These are phyloP conservation scores for Quercus bicolor DNA, from an alignment of 306 rosid species.

Conservation along the genomic window DNA sequence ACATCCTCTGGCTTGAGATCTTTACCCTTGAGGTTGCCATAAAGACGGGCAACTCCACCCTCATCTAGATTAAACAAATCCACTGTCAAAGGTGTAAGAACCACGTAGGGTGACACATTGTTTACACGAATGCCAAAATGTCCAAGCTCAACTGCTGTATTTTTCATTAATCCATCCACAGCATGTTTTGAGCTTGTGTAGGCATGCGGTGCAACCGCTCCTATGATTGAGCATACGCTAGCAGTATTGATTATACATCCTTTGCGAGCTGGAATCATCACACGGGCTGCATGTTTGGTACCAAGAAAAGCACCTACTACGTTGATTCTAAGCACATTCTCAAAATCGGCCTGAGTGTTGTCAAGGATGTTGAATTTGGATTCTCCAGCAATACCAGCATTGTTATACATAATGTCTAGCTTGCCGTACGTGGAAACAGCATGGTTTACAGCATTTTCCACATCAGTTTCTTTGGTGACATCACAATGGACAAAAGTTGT, in stretches of 20 bases:
- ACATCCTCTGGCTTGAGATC: slow-evolving; percentile 27
- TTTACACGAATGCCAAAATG: slow-evolving; percentile 44
- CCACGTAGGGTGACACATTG: slow-evolving; percentile 34
- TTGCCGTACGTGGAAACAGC: slow-evolving; percentile 28
- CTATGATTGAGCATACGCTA: slow-evolving; percentile 21
- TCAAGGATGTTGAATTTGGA: no score
- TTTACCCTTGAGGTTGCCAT: slow-evolving; percentile 28
- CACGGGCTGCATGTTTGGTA: slow-evolving; percentile 33
- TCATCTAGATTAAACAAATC: slow-evolving; percentile 22
- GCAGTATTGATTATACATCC: slow-evolving; percentile 45
- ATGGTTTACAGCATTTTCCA: slow-evolving; percentile 17
- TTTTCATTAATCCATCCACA: slow-evolving; percentile 33
- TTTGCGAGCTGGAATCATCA: background rate
- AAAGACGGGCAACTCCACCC: background rate
- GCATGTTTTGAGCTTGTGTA: slow-evolving; percentile 46
- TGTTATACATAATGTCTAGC: slow-evolving; percentile 47
- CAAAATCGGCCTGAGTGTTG: slow-evolving; percentile 15
- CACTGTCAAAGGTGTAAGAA: slow-evolving; percentile 33
- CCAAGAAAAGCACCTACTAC: slow-evolving; percentile 36
- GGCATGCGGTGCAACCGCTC: slow-evolving; percentile 34
- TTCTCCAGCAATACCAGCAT: no score
- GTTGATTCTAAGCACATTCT: slow-evolving; percentile 35
- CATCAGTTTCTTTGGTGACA: slow-evolving; percentile 33
- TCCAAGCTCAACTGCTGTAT: slow-evolving; percentile 47
- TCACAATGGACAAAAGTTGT: slow-evolving; percentile 43